These are phyloP conservation scores for Candida easanensis DNA, from an alignment of 805 yeast genomes.

Conservation along the genomic window DNA sequence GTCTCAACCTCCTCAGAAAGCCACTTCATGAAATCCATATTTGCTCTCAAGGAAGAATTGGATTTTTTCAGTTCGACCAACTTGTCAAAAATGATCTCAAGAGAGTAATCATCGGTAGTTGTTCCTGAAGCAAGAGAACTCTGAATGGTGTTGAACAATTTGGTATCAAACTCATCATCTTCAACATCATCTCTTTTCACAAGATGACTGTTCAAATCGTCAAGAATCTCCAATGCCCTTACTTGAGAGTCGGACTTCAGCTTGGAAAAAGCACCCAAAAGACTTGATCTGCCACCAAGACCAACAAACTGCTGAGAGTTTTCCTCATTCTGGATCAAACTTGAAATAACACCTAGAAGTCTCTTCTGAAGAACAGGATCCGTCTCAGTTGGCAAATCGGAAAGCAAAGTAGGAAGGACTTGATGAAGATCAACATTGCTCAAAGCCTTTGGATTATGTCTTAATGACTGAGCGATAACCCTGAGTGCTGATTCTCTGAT, in stretches of 20 bases:
- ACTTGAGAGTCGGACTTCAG: constrained; percentile 30
- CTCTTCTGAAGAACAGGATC: constrained; percentile 42
- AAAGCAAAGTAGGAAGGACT: constrained; percentile 11
- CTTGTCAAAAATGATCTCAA: constrained; percentile 40
- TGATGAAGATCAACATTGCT: constrained; percentile 30
- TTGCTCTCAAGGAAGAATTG: constrained; percentile 27
- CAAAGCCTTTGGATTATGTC: constrained; percentile 70
- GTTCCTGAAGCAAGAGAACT: constrained; percentile 26
- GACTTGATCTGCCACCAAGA: constrained; percentile 19
- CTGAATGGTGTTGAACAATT: constrained; percentile 19
- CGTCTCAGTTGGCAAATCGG: constrained; percentile 11
- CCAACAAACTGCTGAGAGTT: constrained; percentile 30
- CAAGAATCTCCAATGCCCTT: constrained; percentile 44
- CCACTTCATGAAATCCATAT: constrained; percentile 59
- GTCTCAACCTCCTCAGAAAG: constrained; percentile 43
- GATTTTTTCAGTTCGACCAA: constrained; percentile 33
- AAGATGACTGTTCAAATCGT: constrained; percentile 34
- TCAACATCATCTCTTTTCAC: constrained; percentile 12
- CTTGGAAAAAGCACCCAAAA: constrained; percentile 26
- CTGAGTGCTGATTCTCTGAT: constrained; percentile 54
- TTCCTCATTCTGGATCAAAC: constrained; percentile 35
- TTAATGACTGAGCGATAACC: constrained; percentile 60
- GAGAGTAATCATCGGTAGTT: constrained; percentile 36
- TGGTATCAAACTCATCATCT: constrained; percentile 7
- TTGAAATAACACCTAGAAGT: constrained; percentile 50